Conservation (phyloP, 352 stramenopile genomes). For the Plasmopara muralis region DNA sequence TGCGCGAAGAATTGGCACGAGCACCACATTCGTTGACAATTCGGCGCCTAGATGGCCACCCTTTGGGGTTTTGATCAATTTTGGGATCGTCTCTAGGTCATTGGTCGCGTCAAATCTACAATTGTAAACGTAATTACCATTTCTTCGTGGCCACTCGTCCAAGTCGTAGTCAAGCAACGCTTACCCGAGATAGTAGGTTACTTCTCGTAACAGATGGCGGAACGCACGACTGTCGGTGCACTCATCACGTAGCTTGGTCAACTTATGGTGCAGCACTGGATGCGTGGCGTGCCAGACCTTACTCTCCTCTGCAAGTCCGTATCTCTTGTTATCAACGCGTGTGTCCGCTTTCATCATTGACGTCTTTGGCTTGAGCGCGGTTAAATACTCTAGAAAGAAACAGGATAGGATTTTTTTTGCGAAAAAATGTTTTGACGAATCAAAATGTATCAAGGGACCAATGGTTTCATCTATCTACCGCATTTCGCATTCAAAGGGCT, state of each 20-base stretch:
- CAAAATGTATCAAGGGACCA: too few relatives aligned
- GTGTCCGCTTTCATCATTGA: constrained; percentile 54
- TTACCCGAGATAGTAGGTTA: constrained; percentile 97
- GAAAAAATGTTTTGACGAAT: too few relatives aligned
- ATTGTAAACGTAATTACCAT: not conserved
- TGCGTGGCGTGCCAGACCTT: constrained; percentile 86
- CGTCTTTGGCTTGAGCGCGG: constrained; percentile 11
- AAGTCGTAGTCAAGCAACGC: constrained; percentile 20
- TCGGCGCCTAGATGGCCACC: constrained; percentile 77
- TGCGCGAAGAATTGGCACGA: constrained; percentile 95
- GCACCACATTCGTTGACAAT: constrained; percentile 85
- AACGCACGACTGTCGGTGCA: constrained; percentile 91
- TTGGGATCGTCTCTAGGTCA: constrained; percentile 57
- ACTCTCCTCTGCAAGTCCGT: constrained; percentile 46
- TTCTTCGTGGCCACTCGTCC: not conserved
- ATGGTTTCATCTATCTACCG: too few relatives aligned
- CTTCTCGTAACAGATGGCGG: constrained; percentile 92
- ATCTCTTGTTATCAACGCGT: constrained; percentile 59
- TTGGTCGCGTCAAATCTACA: constrained; percentile 75
- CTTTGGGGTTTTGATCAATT: constrained; percentile 78
- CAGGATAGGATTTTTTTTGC: not conserved
- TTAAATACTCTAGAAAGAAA: constrained; percentile 12
- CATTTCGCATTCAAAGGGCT: not conserved
- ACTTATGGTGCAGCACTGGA: constrained; percentile 92
- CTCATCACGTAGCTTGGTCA: constrained; percentile 94